These are phyloP conservation scores for Cutaneotrichosporon cavernicola DNA, from an alignment of 1,284 basidiomycete genomes.

Conservation along the genomic window DNA sequence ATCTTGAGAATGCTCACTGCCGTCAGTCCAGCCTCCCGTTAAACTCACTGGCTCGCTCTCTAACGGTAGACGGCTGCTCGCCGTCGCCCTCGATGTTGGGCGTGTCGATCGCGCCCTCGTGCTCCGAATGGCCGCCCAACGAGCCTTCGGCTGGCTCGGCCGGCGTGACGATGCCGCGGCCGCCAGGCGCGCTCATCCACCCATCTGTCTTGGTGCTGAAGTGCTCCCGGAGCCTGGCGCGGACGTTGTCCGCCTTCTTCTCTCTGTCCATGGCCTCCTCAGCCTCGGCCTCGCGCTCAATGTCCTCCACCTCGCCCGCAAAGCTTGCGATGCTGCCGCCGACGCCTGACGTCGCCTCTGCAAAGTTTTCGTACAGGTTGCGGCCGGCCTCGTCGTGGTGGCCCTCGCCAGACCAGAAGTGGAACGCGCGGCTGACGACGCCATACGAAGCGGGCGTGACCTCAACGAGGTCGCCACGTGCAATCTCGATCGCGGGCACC, in stretches of 20 bases:
- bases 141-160: conserved; percentile 12
- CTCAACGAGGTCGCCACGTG: conserved; percentile 82
- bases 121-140: not conserved
- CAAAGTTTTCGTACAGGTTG: conserved; percentile 55
- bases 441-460: conserved; percentile 87
- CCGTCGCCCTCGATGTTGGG: conserved; percentile 1
- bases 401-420: conserved; percentile 70
- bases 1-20: conserved; percentile 25
- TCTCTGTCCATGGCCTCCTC: conserved; percentile 48
- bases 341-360: conserved; percentile 45
- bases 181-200: conserved; percentile 29
- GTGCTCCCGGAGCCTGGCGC: conserved; percentile 25
- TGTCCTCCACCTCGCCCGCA: conserved; percentile 44
- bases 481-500: conserved; percentile 94
- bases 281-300: conserved; percentile 47
- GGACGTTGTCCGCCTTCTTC: conserved; percentile 31
- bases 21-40: not conserved
- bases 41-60: conserved; percentile 23
- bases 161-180: conserved; percentile 18
- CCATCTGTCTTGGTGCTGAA: conserved; percentile 31
- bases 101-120: conserved; percentile 9
- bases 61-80: not conserved
- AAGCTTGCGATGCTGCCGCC: conserved; percentile 43
- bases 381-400: conserved; percentile 46
- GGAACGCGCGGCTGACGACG: conserved; percentile 80